phyloP scores from a whole-genome alignment of 305 asterid species.

The Plantago lanceolata region DNA sequence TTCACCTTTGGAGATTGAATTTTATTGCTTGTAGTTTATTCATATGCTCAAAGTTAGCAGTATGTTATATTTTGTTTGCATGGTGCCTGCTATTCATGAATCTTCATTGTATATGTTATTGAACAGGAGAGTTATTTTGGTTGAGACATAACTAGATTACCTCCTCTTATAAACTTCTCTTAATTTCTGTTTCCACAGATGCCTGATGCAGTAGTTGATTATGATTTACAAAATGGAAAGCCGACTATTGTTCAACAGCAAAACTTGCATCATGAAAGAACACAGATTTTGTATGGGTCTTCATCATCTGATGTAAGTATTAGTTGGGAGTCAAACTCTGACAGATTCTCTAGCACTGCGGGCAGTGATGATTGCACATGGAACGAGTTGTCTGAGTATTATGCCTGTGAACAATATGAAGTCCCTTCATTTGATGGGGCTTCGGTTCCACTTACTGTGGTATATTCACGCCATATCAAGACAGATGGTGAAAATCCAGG shows the following conservation, averaged over 20 bases:
- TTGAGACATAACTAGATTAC: neutral
- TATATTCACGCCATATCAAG: slow-evolving; percentile 67
- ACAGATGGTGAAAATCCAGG: slow-evolving; percentile 70
- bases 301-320: slow-evolving; percentile 41
- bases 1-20: too few species aligned
- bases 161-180: neutral
- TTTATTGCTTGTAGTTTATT: too few species aligned
- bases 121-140: neutral
- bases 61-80: too few species aligned
- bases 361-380: slow-evolving; percentile 43
- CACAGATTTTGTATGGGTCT: slow-evolving; percentile 64
- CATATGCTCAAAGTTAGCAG: too few species aligned
- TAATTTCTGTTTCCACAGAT: slow-evolving; percentile 43
- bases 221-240: slow-evolving; percentile 66
- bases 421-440: slow-evolving; percentile 75
- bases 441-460: slow-evolving; percentile 67
- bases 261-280: slow-evolving; percentile 77
- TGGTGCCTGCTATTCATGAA: too few species aligned
- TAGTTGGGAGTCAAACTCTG: slow-evolving; percentile 33
- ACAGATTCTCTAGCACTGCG: slow-evolving; percentile 24
- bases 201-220: slow-evolving; percentile 96
- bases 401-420: slow-evolving; percentile 72
- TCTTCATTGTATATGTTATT: too few species aligned
- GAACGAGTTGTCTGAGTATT: slow-evolving; percentile 86
- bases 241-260: slow-evolving; percentile 85